phyloP scores from a whole-genome alignment of 2,329 filamentous ascomycete genomes.

The Chaetomiaceae sp. region DNA sequence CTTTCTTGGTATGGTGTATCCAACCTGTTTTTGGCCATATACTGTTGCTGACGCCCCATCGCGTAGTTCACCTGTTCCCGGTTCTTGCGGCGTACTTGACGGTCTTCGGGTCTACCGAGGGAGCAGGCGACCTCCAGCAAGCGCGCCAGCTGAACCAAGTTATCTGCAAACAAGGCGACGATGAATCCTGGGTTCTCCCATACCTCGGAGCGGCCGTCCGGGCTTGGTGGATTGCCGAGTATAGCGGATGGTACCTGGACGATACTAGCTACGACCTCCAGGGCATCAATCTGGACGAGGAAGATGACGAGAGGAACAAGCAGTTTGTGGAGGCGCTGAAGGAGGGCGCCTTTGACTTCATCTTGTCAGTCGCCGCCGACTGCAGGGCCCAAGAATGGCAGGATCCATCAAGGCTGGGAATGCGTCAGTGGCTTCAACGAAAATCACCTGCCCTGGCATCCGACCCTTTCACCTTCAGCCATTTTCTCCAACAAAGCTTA shows the following conservation, averaged over 20 bases:
- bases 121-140: conserved; percentile 60
- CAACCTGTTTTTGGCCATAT: no score
- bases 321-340: conserved; percentile 73
- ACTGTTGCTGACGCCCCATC: not conserved
- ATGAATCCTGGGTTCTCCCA: conserved; percentile 64
- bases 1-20: conserved; percentile 48
- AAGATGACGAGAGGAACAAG: conserved; percentile 66
- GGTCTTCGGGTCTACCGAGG: conserved; percentile 72
- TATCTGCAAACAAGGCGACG: conserved; percentile 62
- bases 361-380: conserved; percentile 79
- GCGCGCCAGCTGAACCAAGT: conserved; percentile 65
- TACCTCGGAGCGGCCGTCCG: conserved; percentile 74
- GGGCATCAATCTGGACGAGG: conserved; percentile 61
- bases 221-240: conserved; percentile 88
- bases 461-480: conserved; percentile 64
- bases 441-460: conserved; percentile 66
- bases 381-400: conserved; percentile 79
- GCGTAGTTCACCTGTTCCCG: conserved; percentile 74
- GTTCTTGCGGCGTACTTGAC: conserved; percentile 71
- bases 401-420: conserved; percentile 75
- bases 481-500: conserved; percentile 65
- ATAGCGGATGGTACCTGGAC: conserved; percentile 84
- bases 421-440: conserved; percentile 77
- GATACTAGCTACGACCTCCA: conserved; percentile 55
- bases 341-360: conserved; percentile 88